phyloP scores from a whole-genome alignment of 345 rosid genomes.

The Geranium rotundifolium region DNA sequence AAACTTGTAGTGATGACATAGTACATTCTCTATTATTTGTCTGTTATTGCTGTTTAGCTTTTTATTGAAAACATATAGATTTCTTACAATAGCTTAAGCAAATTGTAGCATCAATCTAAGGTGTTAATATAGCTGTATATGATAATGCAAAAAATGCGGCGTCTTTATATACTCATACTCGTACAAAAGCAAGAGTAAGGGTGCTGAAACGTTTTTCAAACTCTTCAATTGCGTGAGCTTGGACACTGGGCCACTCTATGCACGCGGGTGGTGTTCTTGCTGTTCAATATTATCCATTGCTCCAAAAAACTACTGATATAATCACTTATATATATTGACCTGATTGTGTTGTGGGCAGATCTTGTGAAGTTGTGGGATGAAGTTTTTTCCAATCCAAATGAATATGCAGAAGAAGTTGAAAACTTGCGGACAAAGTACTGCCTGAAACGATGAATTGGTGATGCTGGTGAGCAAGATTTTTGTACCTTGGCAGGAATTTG shows the following conservation, averaged over 20 bases:
- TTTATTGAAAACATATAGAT: not conserved
- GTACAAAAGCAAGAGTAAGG: no score
- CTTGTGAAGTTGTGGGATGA: conserved; percentile 62
- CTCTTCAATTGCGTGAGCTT: no score
- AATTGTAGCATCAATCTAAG: not conserved
- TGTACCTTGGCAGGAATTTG: no score
- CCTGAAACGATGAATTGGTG: conserved; percentile 15
- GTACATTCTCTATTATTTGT: no score
- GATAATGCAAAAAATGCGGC: no score
- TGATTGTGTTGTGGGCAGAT: conserved; percentile 30
- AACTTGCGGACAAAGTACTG: conserved; percentile 40
- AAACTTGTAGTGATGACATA: not conserved
- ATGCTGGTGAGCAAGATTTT: no score
- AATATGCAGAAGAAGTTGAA: conserved; percentile 50
- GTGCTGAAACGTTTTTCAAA: no score
- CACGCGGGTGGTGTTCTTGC: not conserved
- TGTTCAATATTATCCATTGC: not conserved
- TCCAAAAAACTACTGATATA: conserved; percentile 8
- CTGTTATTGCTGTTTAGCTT: no score
- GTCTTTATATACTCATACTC: no score
- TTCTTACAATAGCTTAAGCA: not conserved
- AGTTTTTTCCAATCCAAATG: conserved; percentile 52
- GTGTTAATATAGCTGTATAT: no score
- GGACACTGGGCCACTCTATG: no score
- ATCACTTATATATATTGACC: conserved; percentile 6